These are phyloP conservation scores for Paramyrothecium sp. DNA, from an alignment of 2,329 filamentous ascomycete species.

Conservation along the genomic window DNA sequence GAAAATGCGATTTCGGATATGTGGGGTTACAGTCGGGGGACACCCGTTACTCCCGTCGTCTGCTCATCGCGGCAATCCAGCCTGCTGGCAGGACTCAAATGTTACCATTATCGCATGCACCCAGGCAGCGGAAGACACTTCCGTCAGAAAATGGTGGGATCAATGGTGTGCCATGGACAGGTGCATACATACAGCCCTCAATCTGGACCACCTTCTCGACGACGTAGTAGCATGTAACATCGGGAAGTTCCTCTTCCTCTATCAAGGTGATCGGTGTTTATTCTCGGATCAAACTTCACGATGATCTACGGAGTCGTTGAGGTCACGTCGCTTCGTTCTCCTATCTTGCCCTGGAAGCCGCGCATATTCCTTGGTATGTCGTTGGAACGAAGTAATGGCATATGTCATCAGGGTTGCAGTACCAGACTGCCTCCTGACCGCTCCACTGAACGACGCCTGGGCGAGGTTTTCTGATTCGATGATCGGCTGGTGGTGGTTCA, in stretches of 20 bases:
- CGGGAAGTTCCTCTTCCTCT: no score
- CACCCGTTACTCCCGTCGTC: background rate
- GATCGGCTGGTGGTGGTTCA: background rate
- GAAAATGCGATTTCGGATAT: background rate
- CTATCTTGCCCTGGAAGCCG: background rate
- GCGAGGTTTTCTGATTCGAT: background rate
- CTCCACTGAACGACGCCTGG: background rate
- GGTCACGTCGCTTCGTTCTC: background rate
- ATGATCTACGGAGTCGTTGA: background rate
- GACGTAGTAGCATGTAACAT: no score
- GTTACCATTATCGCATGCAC: background rate
- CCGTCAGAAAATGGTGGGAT: background rate
- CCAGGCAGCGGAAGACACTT: background rate
- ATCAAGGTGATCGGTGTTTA: no score
- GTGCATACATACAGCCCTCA: background rate
- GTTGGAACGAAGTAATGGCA: background rate
- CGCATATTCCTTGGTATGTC: background rate
- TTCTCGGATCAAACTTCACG: background rate
- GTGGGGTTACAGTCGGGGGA: background rate
- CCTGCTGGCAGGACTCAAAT: background rate
- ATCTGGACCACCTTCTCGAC: background rate
- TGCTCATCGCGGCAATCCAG: background rate
- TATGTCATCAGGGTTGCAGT: constrained; percentile 1
- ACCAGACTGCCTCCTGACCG: background rate
- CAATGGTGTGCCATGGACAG: background rate